A percentile compares a stretch with the other conserved stretches of the same genome.
Evolutionary conservation across 2,329 filamentous ascomycete genomes (phyloP).

Genomic region (Tolypocladium amazonense): DNA sequence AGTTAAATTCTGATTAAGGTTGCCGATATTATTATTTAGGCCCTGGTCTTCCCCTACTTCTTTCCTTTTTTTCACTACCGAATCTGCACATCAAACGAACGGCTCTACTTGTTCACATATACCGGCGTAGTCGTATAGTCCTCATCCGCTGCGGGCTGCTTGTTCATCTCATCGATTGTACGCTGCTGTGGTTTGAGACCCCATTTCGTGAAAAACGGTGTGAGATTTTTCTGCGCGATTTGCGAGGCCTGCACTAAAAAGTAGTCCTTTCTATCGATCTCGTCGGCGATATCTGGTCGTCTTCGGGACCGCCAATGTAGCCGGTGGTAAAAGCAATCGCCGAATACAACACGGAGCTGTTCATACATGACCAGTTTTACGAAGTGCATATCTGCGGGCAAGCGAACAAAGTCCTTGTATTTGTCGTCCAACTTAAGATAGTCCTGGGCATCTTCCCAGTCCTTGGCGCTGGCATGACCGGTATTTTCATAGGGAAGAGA

Average conservation of each 20-base stretch:
- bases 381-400: neutral
- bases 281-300: neutral
- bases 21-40: no score
- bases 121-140: no score
- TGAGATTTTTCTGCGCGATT: neutral
- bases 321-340: neutral
- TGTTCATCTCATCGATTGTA: neutral
- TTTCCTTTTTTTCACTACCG: no score
- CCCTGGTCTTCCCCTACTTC: no score
- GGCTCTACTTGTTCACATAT: no score
- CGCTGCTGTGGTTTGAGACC: neutral
- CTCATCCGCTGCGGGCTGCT: neutral
- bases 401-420: neutral
- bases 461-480: neutral
- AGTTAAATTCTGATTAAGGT: no score
- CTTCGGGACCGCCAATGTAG: neutral
- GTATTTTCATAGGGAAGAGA: neutral
- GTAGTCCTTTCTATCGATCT: neutral
- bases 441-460: conserved; percentile 1
- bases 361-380: conserved; percentile 1
- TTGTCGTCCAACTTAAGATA: neutral
- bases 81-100: no score
- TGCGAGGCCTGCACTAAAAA: neutral
- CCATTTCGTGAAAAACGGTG: conserved; percentile 1
- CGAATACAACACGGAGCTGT: conserved; percentile 2